Evolutionary conservation across 352 stramenopile species (phyloP), one percentile per base, ranked within the genome.

Genomic region (Hyaloperonospora brassicae): DNA sequence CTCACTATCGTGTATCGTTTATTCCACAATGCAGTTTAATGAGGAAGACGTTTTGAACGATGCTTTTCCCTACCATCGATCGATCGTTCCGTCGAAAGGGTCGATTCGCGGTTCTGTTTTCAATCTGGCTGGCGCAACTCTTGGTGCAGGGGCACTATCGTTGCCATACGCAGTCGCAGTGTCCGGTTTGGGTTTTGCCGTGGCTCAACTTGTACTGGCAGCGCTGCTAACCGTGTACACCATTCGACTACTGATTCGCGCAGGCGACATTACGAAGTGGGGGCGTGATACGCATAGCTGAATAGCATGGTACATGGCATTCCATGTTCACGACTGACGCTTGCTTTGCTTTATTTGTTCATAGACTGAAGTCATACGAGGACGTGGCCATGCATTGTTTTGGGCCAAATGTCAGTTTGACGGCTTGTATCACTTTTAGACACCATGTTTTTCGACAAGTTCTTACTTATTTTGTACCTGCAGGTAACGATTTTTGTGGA

Each of bases 51-150:
- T 79, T 14, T 63, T 84, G n/a, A 60, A 42, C 36, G 74, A 87
- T 53, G 64, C 74, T 21, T 92, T 87, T 48, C 68, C 77, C 40
- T 84, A 89, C 45, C 79, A 90, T 61, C 76, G 86, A 64, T 86
- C 78, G 31, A 70, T 89, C 45, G 84, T 90, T 54, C 82, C 82
- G 38, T 84, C 82, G 5, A 89, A 87, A 53, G 79, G 82, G 6
- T 93, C 82, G 8, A 86, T 93, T 63, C 79, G 79, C 14, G 82
- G 82, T 48, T 93, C 82, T 2, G 76, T 93, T 14, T 93, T 93
- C 44, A 93, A 93, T 63, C 63, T 93, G 13, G 76, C 76, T n/a
- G 79, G 82, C 23, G 82, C 82, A 36, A 93, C 82, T 30, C 72
- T 93, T 10, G 82, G 82, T 10, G 82, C 82, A 12, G 82, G 82